Evolutionary conservation across 108 stramenopile species (phyloP), one percentile per base, ranked within the genome.

Genomic region (Pseudonitzschia multistriata): DNA sequence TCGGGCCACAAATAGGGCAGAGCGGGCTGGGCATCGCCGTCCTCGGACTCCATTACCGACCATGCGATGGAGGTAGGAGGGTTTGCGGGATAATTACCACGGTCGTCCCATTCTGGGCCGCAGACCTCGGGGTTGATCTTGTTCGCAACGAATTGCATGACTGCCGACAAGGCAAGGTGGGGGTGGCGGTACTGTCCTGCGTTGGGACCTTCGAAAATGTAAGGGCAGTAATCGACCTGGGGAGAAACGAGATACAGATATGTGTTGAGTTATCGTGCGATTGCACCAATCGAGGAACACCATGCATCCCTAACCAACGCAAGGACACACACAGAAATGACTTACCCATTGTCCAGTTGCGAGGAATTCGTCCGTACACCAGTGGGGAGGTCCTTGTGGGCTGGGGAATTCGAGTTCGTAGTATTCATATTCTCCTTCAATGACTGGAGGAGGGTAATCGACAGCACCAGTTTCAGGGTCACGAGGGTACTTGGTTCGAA

Each of bases 1-100:
- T 70, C 56, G 28, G 70, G 70, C 70, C 70, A 70, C 1, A 17
- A 7, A 19, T 70, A 70, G 13, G 70, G 70, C 17, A 70, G 22
- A 0, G 39, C 5, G 48, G 70, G 70, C 31, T 70, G 70, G 36
- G 70, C 40, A 27, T 25, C 27, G 37, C 56, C 60, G 1, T 35
- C 33, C 4, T 70, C 61, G 28, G 56, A 55, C 2, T 60, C 59
- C 70, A 70, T 70, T 34, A 34, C 70, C 13, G 35, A 39, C 70
- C 70, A 70, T 33, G 70, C 56, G n/a, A 70, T 70, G 17, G 70
- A 70, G 34, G 70, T 62, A n/a, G 22, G 24, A 27, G 27, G 29
- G 27, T 25, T n/a, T 25, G 27, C 22, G 27, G 54, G 54, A 25
- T 55, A 55, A 5, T 55, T 21, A 4, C 54, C 54, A 55, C 54